Base-by-base conservation (phyloP, 2,329 filamentous ascomycete genomes). In the Calonectria naviculata region DNA sequence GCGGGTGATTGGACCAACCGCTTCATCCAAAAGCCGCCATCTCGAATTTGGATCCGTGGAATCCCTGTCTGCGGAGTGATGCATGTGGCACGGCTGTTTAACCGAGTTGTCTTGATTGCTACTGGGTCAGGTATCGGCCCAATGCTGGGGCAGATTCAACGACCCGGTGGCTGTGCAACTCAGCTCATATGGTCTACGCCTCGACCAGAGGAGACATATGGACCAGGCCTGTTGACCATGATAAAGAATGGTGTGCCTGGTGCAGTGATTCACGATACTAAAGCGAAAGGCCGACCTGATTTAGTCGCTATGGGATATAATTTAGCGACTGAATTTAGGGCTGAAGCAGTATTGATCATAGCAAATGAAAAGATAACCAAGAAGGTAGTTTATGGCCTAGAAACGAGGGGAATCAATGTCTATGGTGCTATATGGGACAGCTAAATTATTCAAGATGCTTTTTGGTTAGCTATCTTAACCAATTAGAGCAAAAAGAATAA, bases 51-150 rank as follows among this genome's bases (percentile, higher is more conserved):
- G 91, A 89, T 92, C 5, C 89, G 92, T n/a, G 93, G 93, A 2
- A 85, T 91, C 0, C 91, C 93, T 1, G 88, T 91, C 0, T 90
- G 88, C 58, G 93, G 93, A 36, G 91, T 94, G 12, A 88, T 93
- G 78, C 90, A 91, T 72, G 87, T 93, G 64, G 90, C 92, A 28
- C 88, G 89, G 0, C 84, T 94, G 9, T 94, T 94, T 83, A 86
- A 86, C 66, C 88, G 88, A n/a, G 84, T 93, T 67, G 86, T 95
- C 24, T 83, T 95, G 65, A 89, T 94, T 3, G 91, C 90, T 1
- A 95, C 93, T 0, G 93, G 93, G 0, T 94, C 92, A 0, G 93
- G 93, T 1, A 94, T 94, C 58, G 93, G 92, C 0, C 93, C 93
- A 0, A 89, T 90, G 61, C 83, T 94, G 5, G 91, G 90, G 62